Evolutionary conservation across 495 filamentous ascomycete genomes (phyloP), one percentile per base, ranked within the genome.

Genomic region (Lichina pygmaea): DNA sequence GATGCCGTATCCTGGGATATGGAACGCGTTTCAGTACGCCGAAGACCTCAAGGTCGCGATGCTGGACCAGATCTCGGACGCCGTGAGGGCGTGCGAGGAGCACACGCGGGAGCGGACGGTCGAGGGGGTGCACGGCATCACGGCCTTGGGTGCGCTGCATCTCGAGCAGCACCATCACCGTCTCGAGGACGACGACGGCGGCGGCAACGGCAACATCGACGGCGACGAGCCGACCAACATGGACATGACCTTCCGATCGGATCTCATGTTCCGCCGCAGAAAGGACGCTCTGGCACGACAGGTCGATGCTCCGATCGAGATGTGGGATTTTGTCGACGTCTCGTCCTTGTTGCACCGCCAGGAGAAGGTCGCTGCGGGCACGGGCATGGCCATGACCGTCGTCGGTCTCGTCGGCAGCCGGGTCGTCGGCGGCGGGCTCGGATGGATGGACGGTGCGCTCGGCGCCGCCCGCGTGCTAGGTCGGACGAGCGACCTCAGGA

Each of bases 321-420:
- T 92, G 0, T 78, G 70, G 68, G 89, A 97, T 58, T 93, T 97
- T 63, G 82, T 95, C 56, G 91, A 97, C 57, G 63, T 85, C 53
- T 64, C 68, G 33, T 75, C 71, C 9, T 63, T 93, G 8, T 75
- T 89, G 65, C 82, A 95, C 53, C 67, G 73, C 42, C 85, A 97
- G 56, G 91, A 97, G 64, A 94, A 95, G 63, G 62, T 89, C 38
- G 24, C 24, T 24, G 85, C 83, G 11, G 83, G 84, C 36, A 84
- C 84, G 31, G 74, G 89, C 49, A 80, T 95, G 76, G 86, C 91
- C 37, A 66, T 97, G 59, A 95, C 89, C 2, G 73, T 86, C 32
- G 81, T 77, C n/a, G 83, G 82, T 47, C 77, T 89, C 15, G 65
- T 93, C 8, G 82, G 86, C 43, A 71, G 76, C 10, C 70, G 85